Evolutionary conservation across 768 basidiomycete species (phyloP).

Genomic region (Plicaturopsis crispa): DNA sequence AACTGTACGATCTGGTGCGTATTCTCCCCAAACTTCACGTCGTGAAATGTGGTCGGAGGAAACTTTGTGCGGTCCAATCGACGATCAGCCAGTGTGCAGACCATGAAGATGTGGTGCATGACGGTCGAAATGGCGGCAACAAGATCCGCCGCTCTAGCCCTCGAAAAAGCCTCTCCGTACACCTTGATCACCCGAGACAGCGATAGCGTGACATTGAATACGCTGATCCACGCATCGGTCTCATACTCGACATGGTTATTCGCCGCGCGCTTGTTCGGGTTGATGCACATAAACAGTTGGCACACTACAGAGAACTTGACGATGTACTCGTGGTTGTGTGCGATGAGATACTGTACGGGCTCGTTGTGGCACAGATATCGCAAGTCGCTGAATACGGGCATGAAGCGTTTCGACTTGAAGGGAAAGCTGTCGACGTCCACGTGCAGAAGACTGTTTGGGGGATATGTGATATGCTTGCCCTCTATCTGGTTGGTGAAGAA

Average conservation of each 20-base stretch:
- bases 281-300: constrained; percentile 88
- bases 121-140: constrained; percentile 62
- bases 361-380: constrained; percentile 78
- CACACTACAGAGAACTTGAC: constrained; percentile 69
- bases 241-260: constrained; percentile 92
- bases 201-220: constrained; percentile 92
- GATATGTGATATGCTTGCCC: constrained; percentile 58
- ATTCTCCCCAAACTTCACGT: constrained; percentile 54
- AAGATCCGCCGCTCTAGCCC: constrained; percentile 49
- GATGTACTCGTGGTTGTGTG: constrained; percentile 59
- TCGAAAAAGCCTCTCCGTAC: constrained; percentile 78
- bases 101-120: constrained; percentile 62
- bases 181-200: constrained; percentile 84
- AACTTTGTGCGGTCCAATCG: constrained; percentile 65
- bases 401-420: constrained; percentile 93
- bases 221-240: constrained; percentile 93
- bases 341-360: constrained; percentile 75
- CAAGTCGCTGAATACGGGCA: constrained; percentile 90
- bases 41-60: constrained; percentile 52
- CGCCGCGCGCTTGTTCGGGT: constrained; percentile 80
- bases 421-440: constrained; percentile 81
- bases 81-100: constrained; percentile 61
- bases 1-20: constrained; percentile 64
- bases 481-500: constrained; percentile 91
- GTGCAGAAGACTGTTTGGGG: constrained; percentile 14